Conservation (phyloP, 371 early-diverging fungal species). For the Mortierella sp. region DNA sequence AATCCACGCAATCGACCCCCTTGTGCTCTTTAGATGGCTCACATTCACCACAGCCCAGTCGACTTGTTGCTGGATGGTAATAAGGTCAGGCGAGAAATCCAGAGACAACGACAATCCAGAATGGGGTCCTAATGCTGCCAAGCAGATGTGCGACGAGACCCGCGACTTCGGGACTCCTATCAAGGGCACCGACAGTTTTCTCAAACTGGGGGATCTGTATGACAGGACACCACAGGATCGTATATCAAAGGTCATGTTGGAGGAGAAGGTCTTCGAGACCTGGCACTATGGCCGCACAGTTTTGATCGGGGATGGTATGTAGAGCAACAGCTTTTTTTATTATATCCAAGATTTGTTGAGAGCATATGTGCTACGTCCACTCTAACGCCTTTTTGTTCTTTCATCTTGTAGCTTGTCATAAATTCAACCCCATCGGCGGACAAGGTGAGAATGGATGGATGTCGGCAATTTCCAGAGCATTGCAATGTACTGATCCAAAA, state of each 20-base stretch:
- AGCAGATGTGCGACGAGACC: neutral
- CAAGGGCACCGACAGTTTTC: neutral
- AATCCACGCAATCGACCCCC: neutral
- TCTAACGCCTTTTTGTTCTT: neutral
- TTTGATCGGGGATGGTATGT: conserved; percentile 15
- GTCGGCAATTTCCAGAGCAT: neutral
- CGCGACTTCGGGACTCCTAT: neutral
- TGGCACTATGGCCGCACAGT: conserved; percentile 15
- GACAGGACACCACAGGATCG: conserved; percentile 11
- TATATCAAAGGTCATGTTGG: neutral
- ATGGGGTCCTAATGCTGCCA: neutral
- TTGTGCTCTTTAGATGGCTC: neutral
- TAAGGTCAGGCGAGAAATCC: neutral
- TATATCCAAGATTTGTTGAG: neutral
- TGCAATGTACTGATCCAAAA: neutral
- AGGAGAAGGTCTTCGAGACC: conserved; percentile 20
- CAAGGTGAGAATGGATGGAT: neutral
- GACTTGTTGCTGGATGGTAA: conserved; percentile 12
- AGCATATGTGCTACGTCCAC: neutral
- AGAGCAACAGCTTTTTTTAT: no score
- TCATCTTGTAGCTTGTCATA: neutral
- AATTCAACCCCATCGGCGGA: neutral
- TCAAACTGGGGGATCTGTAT: neutral
- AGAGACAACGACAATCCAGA: neutral
- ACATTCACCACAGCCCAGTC: neutral